A percentile compares a stretch with the other conserved stretches of the same genome.
Evolutionary conservation across 805 yeast species (phyloP).

Genomic region (Lipomyces spencermartinsiae): DNA sequence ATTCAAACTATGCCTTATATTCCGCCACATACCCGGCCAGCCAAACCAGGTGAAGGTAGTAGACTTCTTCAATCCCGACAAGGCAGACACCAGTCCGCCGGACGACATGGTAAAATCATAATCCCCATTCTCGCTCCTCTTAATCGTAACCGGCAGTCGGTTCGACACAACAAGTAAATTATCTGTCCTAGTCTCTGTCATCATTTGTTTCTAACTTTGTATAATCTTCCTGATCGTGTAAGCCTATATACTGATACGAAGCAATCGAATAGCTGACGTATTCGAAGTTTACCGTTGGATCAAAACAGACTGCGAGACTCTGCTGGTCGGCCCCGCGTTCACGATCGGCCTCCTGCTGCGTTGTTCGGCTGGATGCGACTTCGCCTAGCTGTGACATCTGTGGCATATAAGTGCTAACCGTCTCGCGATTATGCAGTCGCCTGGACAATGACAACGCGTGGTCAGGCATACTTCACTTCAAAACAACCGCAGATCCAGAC

Average conservation of each 20-base stretch:
- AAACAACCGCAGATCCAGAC: too few species aligned
- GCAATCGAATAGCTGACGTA: neutral
- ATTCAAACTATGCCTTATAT: neutral
- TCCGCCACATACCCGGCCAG: constrained; percentile 74
- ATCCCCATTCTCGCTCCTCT: constrained; percentile 62
- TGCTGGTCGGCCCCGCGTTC: too few species aligned
- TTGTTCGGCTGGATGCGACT: too few species aligned
- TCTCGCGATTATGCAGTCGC: too few species aligned
- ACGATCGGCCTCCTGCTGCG: too few species aligned
- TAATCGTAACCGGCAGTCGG: constrained; percentile 92
- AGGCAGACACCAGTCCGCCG: constrained; percentile 95
- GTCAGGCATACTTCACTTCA: too few species aligned
- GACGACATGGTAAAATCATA: constrained; percentile 92
- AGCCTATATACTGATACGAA: neutral
- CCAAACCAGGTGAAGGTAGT: constrained; percentile 96
- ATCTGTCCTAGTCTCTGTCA: constrained; percentile 15
- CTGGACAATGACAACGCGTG: too few species aligned
- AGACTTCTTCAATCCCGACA: constrained; percentile 85
- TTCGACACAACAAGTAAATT: constrained; percentile 90
- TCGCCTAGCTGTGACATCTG: too few species aligned
- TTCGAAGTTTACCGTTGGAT: neutral
- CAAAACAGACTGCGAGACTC: too few species aligned
- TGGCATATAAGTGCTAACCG: too few species aligned
- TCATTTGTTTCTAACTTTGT: neutral
- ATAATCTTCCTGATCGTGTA: neutral